Conservation (phyloP, 2,329 filamentous ascomycete genomes). For the Leptoxyphium fumago region DNA sequence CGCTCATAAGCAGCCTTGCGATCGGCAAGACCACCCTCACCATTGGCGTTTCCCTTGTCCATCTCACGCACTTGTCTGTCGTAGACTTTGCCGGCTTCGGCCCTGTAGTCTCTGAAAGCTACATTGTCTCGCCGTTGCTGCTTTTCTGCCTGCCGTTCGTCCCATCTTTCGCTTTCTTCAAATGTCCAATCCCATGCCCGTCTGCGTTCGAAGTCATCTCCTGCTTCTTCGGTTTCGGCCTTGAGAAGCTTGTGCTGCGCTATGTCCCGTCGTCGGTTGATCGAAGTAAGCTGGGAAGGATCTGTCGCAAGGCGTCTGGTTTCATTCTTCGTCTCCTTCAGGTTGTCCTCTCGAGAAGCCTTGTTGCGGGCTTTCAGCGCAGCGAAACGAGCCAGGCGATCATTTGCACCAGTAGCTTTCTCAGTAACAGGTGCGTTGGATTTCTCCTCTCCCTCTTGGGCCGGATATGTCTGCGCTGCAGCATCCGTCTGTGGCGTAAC, state of each 20-base stretch:
- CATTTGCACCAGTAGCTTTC: background rate
- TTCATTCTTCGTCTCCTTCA: conserved; percentile 73
- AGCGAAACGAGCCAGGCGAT: conserved; percentile 60
- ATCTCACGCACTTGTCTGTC: conserved; percentile 75
- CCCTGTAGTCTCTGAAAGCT: conserved; percentile 76
- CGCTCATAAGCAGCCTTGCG: conserved; percentile 65
- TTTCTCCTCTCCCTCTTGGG: background rate
- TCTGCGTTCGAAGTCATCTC: conserved; percentile 93
- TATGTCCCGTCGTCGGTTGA: conserved; percentile 76
- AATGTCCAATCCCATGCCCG: conserved; percentile 97
- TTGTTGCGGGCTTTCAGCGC: conserved; percentile 60
- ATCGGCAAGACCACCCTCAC: conserved; percentile 11
- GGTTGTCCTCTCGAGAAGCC: conserved; percentile 49
- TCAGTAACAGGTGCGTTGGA: background rate
- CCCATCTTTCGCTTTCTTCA: conserved; percentile 89
- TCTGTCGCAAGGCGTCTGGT: conserved; percentile 66
- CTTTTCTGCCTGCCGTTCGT: conserved; percentile 79
- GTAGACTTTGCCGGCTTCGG: conserved; percentile 84
- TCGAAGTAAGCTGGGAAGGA: conserved; percentile 57
- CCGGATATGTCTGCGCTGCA: conserved; percentile 4
- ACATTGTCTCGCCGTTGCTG: conserved; percentile 66
- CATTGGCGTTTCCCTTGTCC: conserved; percentile 28
- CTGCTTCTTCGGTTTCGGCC: conserved; percentile 69
- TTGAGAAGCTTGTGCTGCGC: conserved; percentile 88
- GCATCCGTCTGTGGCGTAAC: conserved; percentile 5